phyloP scores from a whole-genome alignment of 1,284 basidiomycete species.

The Stygiomarasmius scandens region DNA sequence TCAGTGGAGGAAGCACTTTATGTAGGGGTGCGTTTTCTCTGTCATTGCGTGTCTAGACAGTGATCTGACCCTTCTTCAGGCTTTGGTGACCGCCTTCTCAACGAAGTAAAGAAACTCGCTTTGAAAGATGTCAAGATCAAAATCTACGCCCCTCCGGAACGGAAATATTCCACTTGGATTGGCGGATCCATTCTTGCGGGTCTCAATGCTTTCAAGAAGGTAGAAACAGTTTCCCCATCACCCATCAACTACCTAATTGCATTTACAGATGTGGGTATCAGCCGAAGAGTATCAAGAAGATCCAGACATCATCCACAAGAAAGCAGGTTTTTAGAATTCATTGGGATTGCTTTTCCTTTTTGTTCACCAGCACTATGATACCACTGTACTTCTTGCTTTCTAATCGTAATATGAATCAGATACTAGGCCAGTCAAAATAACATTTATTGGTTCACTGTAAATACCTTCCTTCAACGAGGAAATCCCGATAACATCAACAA shows the following conservation, averaged over 20 bases:
- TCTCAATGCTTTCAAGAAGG: slow-evolving; percentile 97
- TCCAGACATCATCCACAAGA: slow-evolving; percentile 96
- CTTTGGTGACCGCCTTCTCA: slow-evolving; percentile 93
- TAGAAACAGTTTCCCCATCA: slow-evolving; percentile 31
- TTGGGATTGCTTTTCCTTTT: neutral
- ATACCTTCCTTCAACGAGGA: neutral
- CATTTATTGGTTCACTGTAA: neutral
- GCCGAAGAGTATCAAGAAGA: slow-evolving; percentile 99
- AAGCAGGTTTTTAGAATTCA: slow-evolving; percentile 66
- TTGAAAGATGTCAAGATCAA: slow-evolving; percentile 98
- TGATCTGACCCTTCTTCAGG: slow-evolving; percentile 50
- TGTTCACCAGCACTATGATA: slow-evolving; percentile 5
- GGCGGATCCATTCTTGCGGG: slow-evolving; percentile 96
- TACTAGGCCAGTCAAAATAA: neutral
- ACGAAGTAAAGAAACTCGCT: slow-evolving; percentile 96
- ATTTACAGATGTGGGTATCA: slow-evolving; percentile 92
- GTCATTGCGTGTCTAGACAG: slow-evolving; percentile 9
- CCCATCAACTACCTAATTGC: slow-evolving; percentile 3
- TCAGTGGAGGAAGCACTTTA: slow-evolving; percentile 95
- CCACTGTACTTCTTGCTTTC: slow-evolving; percentile 8
- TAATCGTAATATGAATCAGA: slow-evolving; percentile 8
- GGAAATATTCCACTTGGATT: slow-evolving; percentile 99
- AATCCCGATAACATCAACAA: slow-evolving; percentile 30
- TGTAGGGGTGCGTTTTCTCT: slow-evolving; percentile 70
- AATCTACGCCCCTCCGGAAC: slow-evolving; percentile 99